Percentiles rank a stretch among this genome's conserved stretches.
phyloP scores from a whole-genome alignment of 2,329 filamentous ascomycete genomes.

The Colletotrichum kahawae region DNA sequence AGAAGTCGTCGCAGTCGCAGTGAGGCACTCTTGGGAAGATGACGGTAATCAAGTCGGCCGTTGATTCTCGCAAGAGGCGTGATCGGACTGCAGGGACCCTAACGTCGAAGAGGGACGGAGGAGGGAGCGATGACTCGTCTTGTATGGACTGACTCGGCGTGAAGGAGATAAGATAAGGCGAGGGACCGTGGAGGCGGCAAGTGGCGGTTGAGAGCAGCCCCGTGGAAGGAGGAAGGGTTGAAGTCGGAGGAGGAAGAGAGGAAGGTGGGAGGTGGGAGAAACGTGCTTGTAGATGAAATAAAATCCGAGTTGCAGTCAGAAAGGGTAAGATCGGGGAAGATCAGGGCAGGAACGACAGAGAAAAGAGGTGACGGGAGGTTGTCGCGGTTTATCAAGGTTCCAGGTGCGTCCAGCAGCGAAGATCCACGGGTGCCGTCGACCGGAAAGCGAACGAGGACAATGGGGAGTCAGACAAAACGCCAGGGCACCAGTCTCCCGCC shows the following conservation, averaged over 20 bases:
- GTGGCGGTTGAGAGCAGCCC: background rate
- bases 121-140: slow-evolving; percentile 15
- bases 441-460: background rate
- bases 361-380: background rate
- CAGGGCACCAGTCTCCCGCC: background rate
- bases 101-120: background rate
- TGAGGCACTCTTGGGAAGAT: background rate
- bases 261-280: background rate
- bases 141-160: slow-evolving; percentile 8
- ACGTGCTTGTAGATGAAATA: background rate
- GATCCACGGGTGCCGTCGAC: background rate
- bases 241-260: background rate
- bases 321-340: background rate
- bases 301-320: background rate
- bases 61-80: slow-evolving; percentile 4
- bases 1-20: background rate
- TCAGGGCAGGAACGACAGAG: background rate
- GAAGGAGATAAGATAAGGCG: slow-evolving; percentile 13
- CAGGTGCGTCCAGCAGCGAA: background rate
- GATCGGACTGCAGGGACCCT: background rate
- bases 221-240: background rate
- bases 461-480: background rate
- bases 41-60: background rate
- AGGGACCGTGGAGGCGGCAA: background rate
- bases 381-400: slow-evolving; percentile 19